A percentile compares a stretch with the other conserved stretches of the same genome.
phyloP scores from a whole-genome alignment of 2,329 filamentous ascomycete species.

The Colletotrichum cuscutae region DNA sequence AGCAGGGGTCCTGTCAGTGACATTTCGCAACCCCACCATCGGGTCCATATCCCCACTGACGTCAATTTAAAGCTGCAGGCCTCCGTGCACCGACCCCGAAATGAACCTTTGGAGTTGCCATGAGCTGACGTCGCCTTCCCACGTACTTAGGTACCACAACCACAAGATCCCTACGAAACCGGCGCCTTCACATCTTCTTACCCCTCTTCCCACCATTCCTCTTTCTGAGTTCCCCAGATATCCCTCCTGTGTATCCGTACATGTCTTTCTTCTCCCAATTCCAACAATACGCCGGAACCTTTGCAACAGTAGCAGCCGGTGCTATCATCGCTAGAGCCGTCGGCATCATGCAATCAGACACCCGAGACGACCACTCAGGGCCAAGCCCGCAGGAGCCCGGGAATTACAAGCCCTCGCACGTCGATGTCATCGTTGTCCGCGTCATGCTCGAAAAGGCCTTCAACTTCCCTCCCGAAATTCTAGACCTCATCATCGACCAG shows the following conservation, averaged over 20 bases:
- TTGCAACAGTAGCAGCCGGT: slow-evolving; percentile 19
- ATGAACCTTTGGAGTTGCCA: not conserved
- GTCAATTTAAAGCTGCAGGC: slow-evolving; percentile 29
- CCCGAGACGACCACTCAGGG: not conserved
- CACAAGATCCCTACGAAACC: not conserved
- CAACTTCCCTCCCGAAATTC: slow-evolving; percentile 63
- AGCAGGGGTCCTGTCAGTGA: not conserved
- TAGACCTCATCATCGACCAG: slow-evolving; percentile 65
- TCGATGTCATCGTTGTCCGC: slow-evolving; percentile 62
- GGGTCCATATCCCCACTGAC: slow-evolving; percentile 18
- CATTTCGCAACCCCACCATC: not conserved
- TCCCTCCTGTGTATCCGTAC: not conserved
- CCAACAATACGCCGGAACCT: slow-evolving; percentile 15
- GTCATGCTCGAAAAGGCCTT: slow-evolving; percentile 55
- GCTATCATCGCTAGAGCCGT: slow-evolving; percentile 11
- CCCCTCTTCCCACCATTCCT: not conserved
- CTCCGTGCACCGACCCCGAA: slow-evolving; percentile 18
- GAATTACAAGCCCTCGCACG: slow-evolving; percentile 48
- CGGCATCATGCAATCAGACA: not conserved
- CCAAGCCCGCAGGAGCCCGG: not conserved
- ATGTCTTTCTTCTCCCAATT: slow-evolving; percentile 17
- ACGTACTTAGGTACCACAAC: not conserved
- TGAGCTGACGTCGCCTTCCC: slow-evolving; percentile 25
- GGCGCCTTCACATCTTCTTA: not conserved
- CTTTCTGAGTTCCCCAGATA: not conserved